These are phyloP conservation scores for Solanum sitiens DNA, from an alignment of 257 asterid genomes.

Conservation along the genomic window DNA sequence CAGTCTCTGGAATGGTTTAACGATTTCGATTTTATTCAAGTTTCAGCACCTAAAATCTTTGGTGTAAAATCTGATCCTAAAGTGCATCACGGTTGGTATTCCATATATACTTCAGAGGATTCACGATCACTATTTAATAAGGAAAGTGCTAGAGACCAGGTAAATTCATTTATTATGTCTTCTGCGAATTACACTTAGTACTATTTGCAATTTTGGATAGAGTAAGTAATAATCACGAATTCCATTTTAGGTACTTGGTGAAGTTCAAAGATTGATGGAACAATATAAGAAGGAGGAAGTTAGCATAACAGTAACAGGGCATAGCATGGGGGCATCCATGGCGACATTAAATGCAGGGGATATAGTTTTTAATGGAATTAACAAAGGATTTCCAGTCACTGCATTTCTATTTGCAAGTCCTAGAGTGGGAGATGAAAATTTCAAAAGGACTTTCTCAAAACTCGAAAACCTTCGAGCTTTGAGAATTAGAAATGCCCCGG, in stretches of 20 bases:
- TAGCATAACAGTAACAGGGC: conserved; percentile 58
- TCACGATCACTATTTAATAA: conserved; percentile 6
- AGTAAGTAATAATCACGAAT: background rate
- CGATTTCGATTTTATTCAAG: conserved; percentile 38
- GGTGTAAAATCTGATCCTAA: conserved; percentile 5
- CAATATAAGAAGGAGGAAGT: conserved; percentile 31
- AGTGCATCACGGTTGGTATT: conserved; percentile 23
- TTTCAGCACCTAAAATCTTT: conserved; percentile 14
- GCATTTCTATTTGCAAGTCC: conserved; percentile 39
- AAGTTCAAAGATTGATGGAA: conserved; percentile 21
- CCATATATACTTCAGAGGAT: conserved; percentile 18
- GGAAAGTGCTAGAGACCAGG: conserved; percentile 37
- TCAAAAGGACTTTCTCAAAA: background rate
- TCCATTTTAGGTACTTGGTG: conserved; percentile 28
- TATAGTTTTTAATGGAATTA: conserved; percentile 28
- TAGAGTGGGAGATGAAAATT: conserved; percentile 23
- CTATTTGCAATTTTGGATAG: background rate
- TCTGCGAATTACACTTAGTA: background rate
- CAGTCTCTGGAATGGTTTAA: conserved; percentile 29
- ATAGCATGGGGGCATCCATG: conserved; percentile 56
- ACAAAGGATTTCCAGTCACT: conserved; percentile 31
- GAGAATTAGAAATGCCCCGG: conserved; percentile 12
- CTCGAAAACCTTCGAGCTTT: conserved; percentile 20
- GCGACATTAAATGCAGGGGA: conserved; percentile 45
- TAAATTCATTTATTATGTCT: background rate